A percentile compares a stretch with the other conserved stretches of the same genome.
phyloP scores from a whole-genome alignment of 2,329 filamentous ascomycete species.

The Thyridium curvatum region DNA sequence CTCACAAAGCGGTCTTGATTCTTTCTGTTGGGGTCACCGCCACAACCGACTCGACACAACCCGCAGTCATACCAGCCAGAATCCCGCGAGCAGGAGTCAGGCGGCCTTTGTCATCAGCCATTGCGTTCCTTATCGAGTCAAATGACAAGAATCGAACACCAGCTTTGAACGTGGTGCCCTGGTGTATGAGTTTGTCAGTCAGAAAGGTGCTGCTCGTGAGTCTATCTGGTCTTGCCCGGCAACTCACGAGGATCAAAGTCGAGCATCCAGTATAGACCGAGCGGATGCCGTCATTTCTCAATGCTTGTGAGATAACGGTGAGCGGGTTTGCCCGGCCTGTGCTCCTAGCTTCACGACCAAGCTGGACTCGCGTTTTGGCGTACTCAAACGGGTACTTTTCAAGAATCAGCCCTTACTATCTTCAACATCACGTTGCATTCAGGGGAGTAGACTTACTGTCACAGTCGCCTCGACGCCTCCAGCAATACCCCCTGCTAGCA shows the following conservation, averaged over 20 bases:
- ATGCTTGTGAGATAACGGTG: conserved; percentile 45
- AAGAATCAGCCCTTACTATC: background rate
- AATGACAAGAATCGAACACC: conserved; percentile 61
- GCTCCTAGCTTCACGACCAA: conserved; percentile 24
- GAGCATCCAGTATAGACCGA: conserved; percentile 59
- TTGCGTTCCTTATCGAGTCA: conserved; percentile 53
- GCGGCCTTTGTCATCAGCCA: conserved; percentile 50
- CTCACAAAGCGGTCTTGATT: conserved; percentile 57
- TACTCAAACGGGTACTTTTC: conserved; percentile 61
- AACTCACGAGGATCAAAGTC: conserved; percentile 41
- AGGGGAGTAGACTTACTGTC: conserved; percentile 25
- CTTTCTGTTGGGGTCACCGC: conserved; percentile 63
- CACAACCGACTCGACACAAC: conserved; percentile 54
- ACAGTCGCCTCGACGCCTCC: conserved; percentile 45
- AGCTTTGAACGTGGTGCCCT: conserved; percentile 56
- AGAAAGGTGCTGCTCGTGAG: background rate
- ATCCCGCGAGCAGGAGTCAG: conserved; percentile 50
- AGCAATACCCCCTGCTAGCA: conserved; percentile 43
- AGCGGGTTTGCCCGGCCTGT: conserved; percentile 45
- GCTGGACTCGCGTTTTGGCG: conserved; percentile 58
- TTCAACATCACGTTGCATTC: no score
- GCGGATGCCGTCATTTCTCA: conserved; percentile 46
- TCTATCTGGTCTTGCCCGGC: background rate
- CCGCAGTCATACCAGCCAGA: conserved; percentile 58
- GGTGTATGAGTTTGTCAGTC: background rate